Conservation (phyloP, 2,329 filamentous ascomycete species). For the Monosporascus sp. region DNA sequence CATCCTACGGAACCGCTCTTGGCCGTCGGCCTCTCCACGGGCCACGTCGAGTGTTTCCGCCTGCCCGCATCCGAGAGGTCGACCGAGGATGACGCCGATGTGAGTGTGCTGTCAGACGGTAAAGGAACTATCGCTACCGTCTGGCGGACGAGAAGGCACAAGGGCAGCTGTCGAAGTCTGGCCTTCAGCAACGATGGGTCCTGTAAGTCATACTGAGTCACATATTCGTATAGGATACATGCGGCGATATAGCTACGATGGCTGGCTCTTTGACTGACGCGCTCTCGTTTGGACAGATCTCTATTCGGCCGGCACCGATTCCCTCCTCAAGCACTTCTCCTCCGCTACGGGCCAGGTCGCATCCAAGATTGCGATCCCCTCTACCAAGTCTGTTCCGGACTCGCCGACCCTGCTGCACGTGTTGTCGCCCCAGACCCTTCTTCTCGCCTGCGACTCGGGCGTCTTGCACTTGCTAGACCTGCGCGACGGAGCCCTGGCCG, state of each 20-base stretch:
- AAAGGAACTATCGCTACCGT: conserved; percentile 72
- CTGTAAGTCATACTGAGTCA: conserved; percentile 38
- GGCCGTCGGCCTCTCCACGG: conserved; percentile 76
- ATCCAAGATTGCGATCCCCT: conserved; percentile 76
- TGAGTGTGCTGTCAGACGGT: conserved; percentile 51
- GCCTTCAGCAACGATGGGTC: conserved; percentile 74
- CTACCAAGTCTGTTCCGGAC: conserved; percentile 49
- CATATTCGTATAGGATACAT: neutral
- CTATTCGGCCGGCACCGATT: conserved; percentile 60
- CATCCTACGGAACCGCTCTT: conserved; percentile 82
- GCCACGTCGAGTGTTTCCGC: conserved; percentile 80
- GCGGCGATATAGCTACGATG: neutral
- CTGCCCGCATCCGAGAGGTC: conserved; percentile 52
- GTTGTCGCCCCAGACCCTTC: conserved; percentile 79
- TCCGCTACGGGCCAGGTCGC: conserved; percentile 60
- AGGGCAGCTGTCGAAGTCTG: conserved; percentile 83
- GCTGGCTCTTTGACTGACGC: neutral
- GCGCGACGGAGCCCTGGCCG: conserved; percentile 52
- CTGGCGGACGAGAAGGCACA: conserved; percentile 87
- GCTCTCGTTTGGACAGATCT: conserved; percentile 34
- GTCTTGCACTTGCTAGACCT: conserved; percentile 85
- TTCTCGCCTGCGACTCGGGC: conserved; percentile 86
- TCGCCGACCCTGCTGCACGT: conserved; percentile 76
- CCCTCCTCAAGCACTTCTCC: conserved; percentile 53
- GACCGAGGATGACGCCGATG: conserved; percentile 46